A percentile compares a stretch with the other conserved stretches of the same genome.
phyloP scores from a whole-genome alignment of 352 stramenopile species.

The Phytophthora capsici region DNA sequence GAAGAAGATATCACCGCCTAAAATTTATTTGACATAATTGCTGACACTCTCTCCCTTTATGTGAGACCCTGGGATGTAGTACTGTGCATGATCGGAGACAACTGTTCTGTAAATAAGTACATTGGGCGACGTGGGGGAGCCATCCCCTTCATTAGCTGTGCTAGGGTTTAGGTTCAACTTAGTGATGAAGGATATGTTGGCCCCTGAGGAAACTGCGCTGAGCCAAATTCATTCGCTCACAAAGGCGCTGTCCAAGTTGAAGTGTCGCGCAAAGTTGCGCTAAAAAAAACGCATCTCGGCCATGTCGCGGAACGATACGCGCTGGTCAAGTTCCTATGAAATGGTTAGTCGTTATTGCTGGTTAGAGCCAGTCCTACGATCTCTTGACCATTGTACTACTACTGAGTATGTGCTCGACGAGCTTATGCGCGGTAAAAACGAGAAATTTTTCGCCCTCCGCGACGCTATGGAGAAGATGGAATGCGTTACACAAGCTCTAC shows the following conservation, averaged over 20 bases:
- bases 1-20: constrained; percentile 15
- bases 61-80: constrained; percentile 14
- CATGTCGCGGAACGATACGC: too few relatives aligned
- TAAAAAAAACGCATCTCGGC: not conserved
- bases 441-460: too few relatives aligned
- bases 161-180: constrained; percentile 22
- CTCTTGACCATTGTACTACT: too few relatives aligned
- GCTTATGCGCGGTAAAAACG: too few relatives aligned
- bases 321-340: not conserved
- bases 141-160: constrained; percentile 18
- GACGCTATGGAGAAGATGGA: too few relatives aligned
- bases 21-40: constrained; percentile 21
- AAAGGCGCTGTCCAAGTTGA: constrained; percentile 3
- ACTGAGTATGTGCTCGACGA: too few relatives aligned
- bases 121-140: constrained; percentile 5
- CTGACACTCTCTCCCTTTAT: constrained; percentile 13
- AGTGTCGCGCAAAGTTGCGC: constrained; percentile 3
- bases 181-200: constrained; percentile 16
- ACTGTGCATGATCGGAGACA: constrained; percentile 17
- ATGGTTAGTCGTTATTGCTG: not conserved
- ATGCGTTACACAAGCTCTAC: too few relatives aligned
- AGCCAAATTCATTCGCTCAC: constrained; percentile 9
- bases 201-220: constrained; percentile 1
- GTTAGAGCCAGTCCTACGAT: too few relatives aligned
- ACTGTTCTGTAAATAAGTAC: constrained; percentile 26